Evolutionary conservation across 805 yeast genomes (phyloP).

Genomic region (Blastobotrys muscicola): DNA sequence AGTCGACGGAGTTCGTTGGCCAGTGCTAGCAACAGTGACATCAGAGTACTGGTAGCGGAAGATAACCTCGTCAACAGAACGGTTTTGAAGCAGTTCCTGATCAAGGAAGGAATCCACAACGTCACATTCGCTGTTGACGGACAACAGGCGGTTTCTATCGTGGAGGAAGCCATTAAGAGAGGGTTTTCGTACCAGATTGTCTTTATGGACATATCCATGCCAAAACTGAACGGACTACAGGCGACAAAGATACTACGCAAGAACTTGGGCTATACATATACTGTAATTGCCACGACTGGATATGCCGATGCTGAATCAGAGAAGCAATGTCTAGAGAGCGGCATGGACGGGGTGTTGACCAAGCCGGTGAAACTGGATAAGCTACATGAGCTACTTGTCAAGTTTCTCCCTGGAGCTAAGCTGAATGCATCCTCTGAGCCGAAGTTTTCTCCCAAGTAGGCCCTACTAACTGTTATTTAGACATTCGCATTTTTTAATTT

Average conservation of each 20-base stretch:
- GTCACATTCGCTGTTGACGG: constrained; percentile 85
- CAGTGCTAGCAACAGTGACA: neutral
- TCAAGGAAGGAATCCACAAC: constrained; percentile 65
- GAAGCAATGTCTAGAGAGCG: constrained; percentile 65
- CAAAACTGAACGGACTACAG: constrained; percentile 77
- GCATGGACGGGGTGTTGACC: constrained; percentile 85
- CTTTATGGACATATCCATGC: constrained; percentile 98
- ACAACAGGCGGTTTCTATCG: constrained; percentile 68
- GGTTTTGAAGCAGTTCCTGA: constrained; percentile 81
- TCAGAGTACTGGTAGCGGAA: constrained; percentile 73
- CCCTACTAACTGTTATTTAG: too few species aligned
- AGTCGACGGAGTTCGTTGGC: too few species aligned
- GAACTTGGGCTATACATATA: constrained; percentile 50
- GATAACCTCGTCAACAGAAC: constrained; percentile 92
- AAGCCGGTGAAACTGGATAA: constrained; percentile 77
- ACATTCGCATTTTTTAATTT: too few species aligned
- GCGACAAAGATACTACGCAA: constrained; percentile 70
- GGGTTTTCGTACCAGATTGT: constrained; percentile 49
- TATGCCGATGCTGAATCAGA: constrained; percentile 90
- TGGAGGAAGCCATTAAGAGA: constrained; percentile 36
- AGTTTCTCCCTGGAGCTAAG: too few species aligned
- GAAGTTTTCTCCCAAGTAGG: too few species aligned
- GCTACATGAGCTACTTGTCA: constrained; percentile 43
- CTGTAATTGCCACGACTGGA: constrained; percentile 91
- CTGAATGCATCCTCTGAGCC: too few species aligned